Conservation (phyloP, 495 filamentous ascomycete species). For the Penicillium soppii region DNA sequence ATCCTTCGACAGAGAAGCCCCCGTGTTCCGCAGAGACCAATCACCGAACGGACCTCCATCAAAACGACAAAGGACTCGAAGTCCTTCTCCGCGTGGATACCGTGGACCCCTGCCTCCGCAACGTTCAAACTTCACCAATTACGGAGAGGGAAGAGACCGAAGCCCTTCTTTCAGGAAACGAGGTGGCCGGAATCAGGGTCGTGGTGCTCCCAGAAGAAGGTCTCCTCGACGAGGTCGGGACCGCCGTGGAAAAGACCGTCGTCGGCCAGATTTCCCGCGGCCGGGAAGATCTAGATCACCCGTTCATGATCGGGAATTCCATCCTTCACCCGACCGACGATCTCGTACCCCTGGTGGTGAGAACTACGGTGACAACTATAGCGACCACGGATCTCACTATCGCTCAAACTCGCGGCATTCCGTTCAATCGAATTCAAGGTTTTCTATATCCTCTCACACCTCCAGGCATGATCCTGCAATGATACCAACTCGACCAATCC, state of each 20-base stretch:
- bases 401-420: conserved; percentile 40
- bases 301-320: conserved; percentile 26
- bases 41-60: conserved; percentile 33
- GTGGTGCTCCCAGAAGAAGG: conserved; percentile 32
- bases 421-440: conserved; percentile 32
- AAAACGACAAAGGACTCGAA: conserved; percentile 48
- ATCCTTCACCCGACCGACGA: conserved; percentile 29
- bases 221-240: conserved; percentile 38
- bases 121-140: conserved; percentile 25
- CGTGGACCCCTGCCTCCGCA: conserved; percentile 23
- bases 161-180: conserved; percentile 28
- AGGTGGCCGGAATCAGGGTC: conserved; percentile 35
- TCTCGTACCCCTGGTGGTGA: conserved; percentile 28
- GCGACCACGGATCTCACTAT: conserved; percentile 31
- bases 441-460: conserved; percentile 28
- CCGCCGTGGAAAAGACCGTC: conserved; percentile 32
- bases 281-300: conserved; percentile 33
- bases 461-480: conserved; percentile 27
- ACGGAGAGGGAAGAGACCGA: conserved; percentile 32
- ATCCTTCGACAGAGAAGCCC: conserved; percentile 22
- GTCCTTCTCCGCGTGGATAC: conserved; percentile 40
- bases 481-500: conserved; percentile 29
- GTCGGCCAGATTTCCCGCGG: conserved; percentile 22
- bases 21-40: conserved; percentile 27
- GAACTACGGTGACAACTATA: conserved; percentile 29